A percentile compares a stretch with the other conserved stretches of the same genome.
Evolutionary conservation across 768 basidiomycete genomes (phyloP).

Genomic region (Mycena galericulata): DNA sequence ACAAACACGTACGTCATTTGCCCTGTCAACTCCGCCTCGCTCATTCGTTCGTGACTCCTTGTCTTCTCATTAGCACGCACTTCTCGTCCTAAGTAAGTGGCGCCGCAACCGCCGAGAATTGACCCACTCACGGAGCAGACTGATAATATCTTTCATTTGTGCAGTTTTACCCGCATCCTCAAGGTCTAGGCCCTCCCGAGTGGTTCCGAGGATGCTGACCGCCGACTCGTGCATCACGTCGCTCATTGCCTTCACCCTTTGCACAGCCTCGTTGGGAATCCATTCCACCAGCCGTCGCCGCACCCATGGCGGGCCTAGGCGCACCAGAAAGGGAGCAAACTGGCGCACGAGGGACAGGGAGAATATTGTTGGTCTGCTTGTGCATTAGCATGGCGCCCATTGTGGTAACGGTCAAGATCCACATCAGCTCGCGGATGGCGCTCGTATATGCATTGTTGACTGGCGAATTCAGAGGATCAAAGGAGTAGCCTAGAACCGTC

Average conservation of each 20-base stretch:
- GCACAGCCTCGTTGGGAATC: slow-evolving; percentile 52
- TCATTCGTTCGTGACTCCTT: slow-evolving; percentile 49
- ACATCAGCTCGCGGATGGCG: slow-evolving; percentile 61
- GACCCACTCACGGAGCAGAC: slow-evolving; percentile 55
- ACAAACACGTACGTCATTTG: slow-evolving; percentile 59
- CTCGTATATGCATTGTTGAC: slow-evolving; percentile 57
- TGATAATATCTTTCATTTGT: slow-evolving; percentile 61
- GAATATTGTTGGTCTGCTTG: slow-evolving; percentile 57
- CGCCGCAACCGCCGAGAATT: slow-evolving; percentile 13
- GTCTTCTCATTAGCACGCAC: slow-evolving; percentile 54
- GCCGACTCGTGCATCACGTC: slow-evolving; percentile 62
- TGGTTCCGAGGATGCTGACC: slow-evolving; percentile 52
- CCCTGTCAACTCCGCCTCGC: slow-evolving; percentile 58
- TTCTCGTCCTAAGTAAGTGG: slow-evolving; percentile 26
- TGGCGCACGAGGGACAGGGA: slow-evolving; percentile 58
- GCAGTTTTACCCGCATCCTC: slow-evolving; percentile 36
- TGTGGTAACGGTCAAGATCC: slow-evolving; percentile 26
- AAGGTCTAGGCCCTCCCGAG: slow-evolving; percentile 44
- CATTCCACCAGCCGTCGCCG: slow-evolving; percentile 57
- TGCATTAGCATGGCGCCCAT: neutral
- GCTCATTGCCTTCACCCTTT: slow-evolving; percentile 58
- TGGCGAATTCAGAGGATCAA: slow-evolving; percentile 58
- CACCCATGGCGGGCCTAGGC: slow-evolving; percentile 55
- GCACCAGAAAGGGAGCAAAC: slow-evolving; percentile 57
- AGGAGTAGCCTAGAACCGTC: slow-evolving; percentile 59